A percentile compares a stretch with the other conserved stretches of the same genome.
These are phyloP conservation scores for Dalbergia cochinchinensis DNA, from an alignment of 306 rosid genomes.

Conservation along the genomic window DNA sequence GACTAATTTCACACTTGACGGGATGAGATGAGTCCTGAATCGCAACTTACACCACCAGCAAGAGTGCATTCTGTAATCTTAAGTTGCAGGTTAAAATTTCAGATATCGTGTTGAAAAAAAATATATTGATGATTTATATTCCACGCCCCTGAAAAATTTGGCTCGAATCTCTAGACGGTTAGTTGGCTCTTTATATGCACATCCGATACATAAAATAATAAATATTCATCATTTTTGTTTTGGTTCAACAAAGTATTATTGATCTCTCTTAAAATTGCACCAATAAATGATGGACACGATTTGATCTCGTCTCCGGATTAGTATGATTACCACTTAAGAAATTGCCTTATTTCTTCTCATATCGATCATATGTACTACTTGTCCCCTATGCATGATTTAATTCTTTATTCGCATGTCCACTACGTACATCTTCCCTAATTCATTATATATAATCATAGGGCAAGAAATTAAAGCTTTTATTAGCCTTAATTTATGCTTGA, in stretches of 20 bases:
- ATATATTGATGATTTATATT: too few relatives aligned
- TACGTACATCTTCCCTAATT: slow-evolving; percentile 20
- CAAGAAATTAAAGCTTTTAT: background rate
- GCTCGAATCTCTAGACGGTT: background rate
- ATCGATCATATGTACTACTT: too few relatives aligned
- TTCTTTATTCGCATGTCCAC: background rate
- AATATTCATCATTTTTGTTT: background rate
- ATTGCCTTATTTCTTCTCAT: slow-evolving; percentile 8
- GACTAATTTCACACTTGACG: background rate
- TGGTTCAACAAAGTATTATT: background rate
- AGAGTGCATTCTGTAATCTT: background rate
- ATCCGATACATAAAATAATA: background rate
- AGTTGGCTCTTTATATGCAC: background rate
- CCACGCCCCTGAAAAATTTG: too few relatives aligned
- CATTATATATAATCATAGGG: slow-evolving; percentile 14
- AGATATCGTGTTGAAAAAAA: background rate
- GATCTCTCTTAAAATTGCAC: background rate
- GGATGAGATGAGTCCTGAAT: background rate
- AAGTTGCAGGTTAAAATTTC: background rate
- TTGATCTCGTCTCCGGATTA: slow-evolving; percentile 45
- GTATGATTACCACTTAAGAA: slow-evolving; percentile 20
- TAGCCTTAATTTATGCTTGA: slow-evolving; percentile 40
- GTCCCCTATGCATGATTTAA: slow-evolving; percentile 29
- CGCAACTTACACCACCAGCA: background rate
- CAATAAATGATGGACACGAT: slow-evolving; percentile 36